Conservation (phyloP, 768 basidiomycete genomes). For the Fibroporia radiculosa region DNA sequence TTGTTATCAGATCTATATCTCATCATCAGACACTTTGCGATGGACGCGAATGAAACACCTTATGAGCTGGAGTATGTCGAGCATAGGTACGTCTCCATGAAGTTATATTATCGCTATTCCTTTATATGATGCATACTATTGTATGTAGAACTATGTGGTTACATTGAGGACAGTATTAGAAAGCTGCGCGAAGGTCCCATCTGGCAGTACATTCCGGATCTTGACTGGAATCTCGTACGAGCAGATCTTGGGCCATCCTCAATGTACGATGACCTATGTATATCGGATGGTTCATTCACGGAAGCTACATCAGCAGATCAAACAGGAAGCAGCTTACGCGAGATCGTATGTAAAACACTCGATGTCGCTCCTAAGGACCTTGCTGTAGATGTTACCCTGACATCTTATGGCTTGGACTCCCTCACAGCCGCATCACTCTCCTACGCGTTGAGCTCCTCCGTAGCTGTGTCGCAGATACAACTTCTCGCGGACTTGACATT, state of each 20-base stretch:
- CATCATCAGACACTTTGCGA: not conserved
- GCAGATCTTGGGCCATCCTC: slow-evolving; percentile 16
- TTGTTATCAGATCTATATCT: not conserved
- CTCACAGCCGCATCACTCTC: slow-evolving; percentile 31
- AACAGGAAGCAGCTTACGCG: not conserved
- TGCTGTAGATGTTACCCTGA: slow-evolving; percentile 29
- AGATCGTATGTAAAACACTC: slow-evolving; percentile 16
- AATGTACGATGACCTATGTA: slow-evolving; percentile 18
- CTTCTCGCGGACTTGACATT: slow-evolving; percentile 27
- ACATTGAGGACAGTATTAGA: slow-evolving; percentile 25
- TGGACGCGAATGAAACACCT: not conserved
- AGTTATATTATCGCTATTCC: not conserved
- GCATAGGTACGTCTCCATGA: slow-evolving; percentile 15
- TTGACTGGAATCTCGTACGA: slow-evolving; percentile 24
- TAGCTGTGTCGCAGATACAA: slow-evolving; percentile 29
- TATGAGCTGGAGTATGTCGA: slow-evolving; percentile 7
- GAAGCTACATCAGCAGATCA: slow-evolving; percentile 17
- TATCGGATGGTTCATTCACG: slow-evolving; percentile 33
- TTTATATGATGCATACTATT: slow-evolving; percentile 2
- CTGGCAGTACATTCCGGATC: slow-evolving; percentile 26
- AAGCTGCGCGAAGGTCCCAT: slow-evolving; percentile 20
- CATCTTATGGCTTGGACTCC: slow-evolving; percentile 37
- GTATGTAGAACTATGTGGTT: slow-evolving; percentile 21
- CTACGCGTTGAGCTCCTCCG: slow-evolving; percentile 22
- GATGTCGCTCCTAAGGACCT: slow-evolving; percentile 29